Conservation (phyloP, 768 basidiomycete species). For the Kwoniella dendrophila region DNA sequence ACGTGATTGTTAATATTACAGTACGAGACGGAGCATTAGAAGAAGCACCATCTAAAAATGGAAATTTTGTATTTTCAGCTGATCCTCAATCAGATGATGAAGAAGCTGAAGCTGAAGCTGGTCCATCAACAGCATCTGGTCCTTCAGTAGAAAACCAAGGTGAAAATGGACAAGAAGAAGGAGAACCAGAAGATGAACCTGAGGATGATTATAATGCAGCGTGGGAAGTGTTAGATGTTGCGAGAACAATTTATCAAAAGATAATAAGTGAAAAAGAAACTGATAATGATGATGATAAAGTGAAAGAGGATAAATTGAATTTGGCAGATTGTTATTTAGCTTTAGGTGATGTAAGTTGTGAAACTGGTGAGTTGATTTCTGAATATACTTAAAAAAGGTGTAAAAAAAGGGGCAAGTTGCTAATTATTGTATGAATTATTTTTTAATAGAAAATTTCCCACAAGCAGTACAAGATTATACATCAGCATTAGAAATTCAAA, state of each 20-base stretch:
- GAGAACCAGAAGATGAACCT: constrained; percentile 60
- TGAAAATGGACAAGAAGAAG: constrained; percentile 60
- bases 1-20: background rate
- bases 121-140: background rate
- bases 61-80: constrained; percentile 29
- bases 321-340: constrained; percentile 88
- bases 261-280: constrained; percentile 59
- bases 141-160: constrained; percentile 1
- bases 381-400: background rate
- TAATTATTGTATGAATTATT: background rate
- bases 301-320: constrained; percentile 62
- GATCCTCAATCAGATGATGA: constrained; percentile 30
- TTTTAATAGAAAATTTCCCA: constrained; percentile 83
- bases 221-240: constrained; percentile 96
- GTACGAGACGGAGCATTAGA: constrained; percentile 25
- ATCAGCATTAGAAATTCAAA: constrained; percentile 73
- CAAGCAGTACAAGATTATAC: constrained; percentile 88
- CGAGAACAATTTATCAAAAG: constrained; percentile 80
- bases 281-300: constrained; percentile 58
- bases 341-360: constrained; percentile 93
- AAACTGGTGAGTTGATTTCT: constrained; percentile 73
- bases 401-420: background rate
- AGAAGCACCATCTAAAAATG: constrained; percentile 8
- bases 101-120: constrained; percentile 24
- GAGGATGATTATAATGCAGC: constrained; percentile 98